These are phyloP conservation scores for Exophiala dermatitidis DNA, from an alignment of 2,329 filamentous ascomycete species.

Conservation along the genomic window DNA sequence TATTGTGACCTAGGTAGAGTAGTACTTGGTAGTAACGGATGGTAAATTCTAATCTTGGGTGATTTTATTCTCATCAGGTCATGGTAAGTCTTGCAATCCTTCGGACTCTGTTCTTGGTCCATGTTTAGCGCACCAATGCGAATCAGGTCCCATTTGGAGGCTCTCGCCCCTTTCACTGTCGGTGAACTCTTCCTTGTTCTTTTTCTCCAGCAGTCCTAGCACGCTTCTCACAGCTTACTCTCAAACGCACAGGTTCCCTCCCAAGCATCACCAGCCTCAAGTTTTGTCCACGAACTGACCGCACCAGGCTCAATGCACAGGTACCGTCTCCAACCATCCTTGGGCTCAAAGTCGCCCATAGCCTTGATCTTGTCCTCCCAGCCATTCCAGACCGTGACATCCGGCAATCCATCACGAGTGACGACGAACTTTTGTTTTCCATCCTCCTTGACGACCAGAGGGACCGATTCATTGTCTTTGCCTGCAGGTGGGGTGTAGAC, in stretches of 20 bases:
- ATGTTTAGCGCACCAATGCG: too few species aligned
- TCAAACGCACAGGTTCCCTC: conserved; percentile 56
- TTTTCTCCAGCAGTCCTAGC: too few species aligned
- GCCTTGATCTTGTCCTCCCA: conserved; percentile 77
- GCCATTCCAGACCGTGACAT: conserved; percentile 96
- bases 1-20: too few species aligned
- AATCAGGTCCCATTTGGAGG: too few species aligned
- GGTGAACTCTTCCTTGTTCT: too few species aligned
- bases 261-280: conserved; percentile 70
- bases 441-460: conserved; percentile 55
- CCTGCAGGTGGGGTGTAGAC: conserved; percentile 64
- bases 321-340: conserved; percentile 88
- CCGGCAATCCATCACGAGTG: conserved; percentile 73
- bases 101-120: too few species aligned
- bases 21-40: too few species aligned
- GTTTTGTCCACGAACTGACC: conserved; percentile 71
- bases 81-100: too few species aligned
- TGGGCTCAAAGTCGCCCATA: conserved; percentile 81
- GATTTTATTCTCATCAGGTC: too few species aligned
- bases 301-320: conserved; percentile 87
- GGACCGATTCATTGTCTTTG: conserved; percentile 45
- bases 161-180: too few species aligned
- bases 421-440: conserved; percentile 63
- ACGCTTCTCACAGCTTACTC: conserved; percentile 30
- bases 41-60: too few species aligned